phyloP scores from a whole-genome alignment of 768 basidiomycete genomes.

The Saitozyma sp. region DNA sequence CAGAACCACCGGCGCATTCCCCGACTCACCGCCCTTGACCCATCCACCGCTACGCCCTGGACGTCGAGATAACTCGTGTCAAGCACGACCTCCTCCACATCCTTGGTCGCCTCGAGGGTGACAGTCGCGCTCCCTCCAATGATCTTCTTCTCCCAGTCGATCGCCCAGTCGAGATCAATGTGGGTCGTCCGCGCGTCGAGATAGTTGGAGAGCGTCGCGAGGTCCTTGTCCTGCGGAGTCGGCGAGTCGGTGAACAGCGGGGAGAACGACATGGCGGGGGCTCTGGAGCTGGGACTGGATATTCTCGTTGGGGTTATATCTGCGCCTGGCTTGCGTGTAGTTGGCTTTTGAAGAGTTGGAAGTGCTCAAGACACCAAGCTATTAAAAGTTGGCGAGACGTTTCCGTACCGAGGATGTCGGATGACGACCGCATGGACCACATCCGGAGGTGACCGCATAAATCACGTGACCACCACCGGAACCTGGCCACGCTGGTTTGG shows the following conservation, averaged over 20 bases:
- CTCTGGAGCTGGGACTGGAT: background rate
- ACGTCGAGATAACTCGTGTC: conserved; percentile 75
- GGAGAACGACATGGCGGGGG: conserved; percentile 31
- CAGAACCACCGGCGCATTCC: background rate
- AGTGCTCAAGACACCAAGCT: too few species aligned
- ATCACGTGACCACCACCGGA: too few species aligned
- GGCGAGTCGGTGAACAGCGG: conserved; percentile 11
- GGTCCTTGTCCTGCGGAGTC: conserved; percentile 29
- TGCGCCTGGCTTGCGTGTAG: too few species aligned
- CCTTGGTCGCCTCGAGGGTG: conserved; percentile 60
- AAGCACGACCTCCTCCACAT: conserved; percentile 59
- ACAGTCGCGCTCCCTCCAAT: conserved; percentile 70
- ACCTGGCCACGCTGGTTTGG: too few species aligned
- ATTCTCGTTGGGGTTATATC: too few species aligned
- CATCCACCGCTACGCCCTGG: conserved; percentile 59
- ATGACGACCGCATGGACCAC: too few species aligned
- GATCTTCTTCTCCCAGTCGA: conserved; percentile 68
- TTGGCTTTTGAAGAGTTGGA: too few species aligned
- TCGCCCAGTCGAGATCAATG: conserved; percentile 70
- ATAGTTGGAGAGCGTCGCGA: conserved; percentile 81
- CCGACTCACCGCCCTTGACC: conserved; percentile 56
- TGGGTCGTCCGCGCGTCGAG: conserved; percentile 65
- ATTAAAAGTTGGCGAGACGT: too few species aligned
- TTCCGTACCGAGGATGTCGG: too few species aligned
- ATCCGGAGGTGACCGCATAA: too few species aligned